Conservation (phyloP, 345 rosid genomes). For the Theobroma cacao region DNA sequence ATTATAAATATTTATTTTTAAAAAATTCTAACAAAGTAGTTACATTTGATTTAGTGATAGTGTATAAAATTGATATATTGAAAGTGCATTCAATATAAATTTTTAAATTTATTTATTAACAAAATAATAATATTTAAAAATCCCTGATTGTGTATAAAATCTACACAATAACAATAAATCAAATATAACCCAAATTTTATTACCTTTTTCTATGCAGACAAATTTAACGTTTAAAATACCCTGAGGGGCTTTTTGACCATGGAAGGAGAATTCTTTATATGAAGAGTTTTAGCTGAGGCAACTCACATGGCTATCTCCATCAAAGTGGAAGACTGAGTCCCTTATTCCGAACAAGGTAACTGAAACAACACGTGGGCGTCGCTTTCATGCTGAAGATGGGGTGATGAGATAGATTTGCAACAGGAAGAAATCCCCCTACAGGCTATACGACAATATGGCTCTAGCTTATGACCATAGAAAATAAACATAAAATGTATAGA, state of each 20-base stretch:
- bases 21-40: no score
- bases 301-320: slow-evolving; percentile 5
- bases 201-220: no score
- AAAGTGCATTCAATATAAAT: no score
- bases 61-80: no score
- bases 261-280: not conserved
- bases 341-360: not conserved
- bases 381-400: not conserved
- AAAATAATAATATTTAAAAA: no score
- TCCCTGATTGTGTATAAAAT: no score
- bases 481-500: not conserved
- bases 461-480: not conserved
- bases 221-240: no score
- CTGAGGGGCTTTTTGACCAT: not conserved
- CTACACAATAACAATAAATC: no score
- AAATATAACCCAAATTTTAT: no score
- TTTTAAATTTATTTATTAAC: no score
- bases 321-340: not conserved
- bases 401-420: not conserved
- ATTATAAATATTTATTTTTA: no score
- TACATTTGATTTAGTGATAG: no score
- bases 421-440: not conserved
- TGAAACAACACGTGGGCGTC: not conserved
- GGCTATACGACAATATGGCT: not conserved
- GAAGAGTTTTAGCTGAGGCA: not conserved